phyloP scores from a whole-genome alignment of 1,284 basidiomycete species.

The Melampsora americana region DNA sequence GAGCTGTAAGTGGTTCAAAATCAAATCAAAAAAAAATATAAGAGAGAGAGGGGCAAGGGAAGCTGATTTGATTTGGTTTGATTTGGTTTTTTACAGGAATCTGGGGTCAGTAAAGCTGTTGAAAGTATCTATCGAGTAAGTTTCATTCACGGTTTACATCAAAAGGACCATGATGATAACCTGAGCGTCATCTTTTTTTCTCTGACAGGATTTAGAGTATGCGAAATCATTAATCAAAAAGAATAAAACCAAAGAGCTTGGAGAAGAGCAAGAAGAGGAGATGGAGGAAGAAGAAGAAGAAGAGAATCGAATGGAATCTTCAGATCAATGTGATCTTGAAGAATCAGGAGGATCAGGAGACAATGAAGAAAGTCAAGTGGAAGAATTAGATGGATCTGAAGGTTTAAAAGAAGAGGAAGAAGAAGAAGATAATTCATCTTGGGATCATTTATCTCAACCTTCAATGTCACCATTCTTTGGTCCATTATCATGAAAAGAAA shows the following conservation, averaged over 20 bases:
- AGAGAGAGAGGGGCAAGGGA: too few relatives aligned
- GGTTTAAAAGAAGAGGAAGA: neutral
- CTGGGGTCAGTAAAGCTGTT: slow-evolving; percentile 51
- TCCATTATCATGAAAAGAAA: neutral
- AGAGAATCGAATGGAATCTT: neutral
- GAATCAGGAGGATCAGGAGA: neutral
- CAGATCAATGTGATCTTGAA: neutral
- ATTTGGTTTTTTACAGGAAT: slow-evolving; percentile 45
- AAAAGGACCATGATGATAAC: neutral
- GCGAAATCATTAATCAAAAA: slow-evolving; percentile 50
- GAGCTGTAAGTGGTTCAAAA: slow-evolving; percentile 53
- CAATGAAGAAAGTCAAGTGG: neutral
- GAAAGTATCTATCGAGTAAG: slow-evolving; percentile 49
- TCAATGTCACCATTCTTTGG: neutral
- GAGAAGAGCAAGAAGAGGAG: neutral
- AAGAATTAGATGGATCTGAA: neutral
- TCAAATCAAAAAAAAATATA: neutral
- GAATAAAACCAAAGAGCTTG: slow-evolving; percentile 19
- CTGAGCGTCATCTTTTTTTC: neutral
- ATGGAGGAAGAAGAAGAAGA: neutral
- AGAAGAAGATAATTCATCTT: slow-evolving; percentile 12
- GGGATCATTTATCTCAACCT: slow-evolving; percentile 15
- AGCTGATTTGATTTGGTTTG: neutral
- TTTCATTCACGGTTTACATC: too few relatives aligned
- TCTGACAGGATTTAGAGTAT: slow-evolving; percentile 49